Evolutionary conservation across 768 basidiomycete species (phyloP).

Genomic region (Sistotremastrum suecicum): DNA sequence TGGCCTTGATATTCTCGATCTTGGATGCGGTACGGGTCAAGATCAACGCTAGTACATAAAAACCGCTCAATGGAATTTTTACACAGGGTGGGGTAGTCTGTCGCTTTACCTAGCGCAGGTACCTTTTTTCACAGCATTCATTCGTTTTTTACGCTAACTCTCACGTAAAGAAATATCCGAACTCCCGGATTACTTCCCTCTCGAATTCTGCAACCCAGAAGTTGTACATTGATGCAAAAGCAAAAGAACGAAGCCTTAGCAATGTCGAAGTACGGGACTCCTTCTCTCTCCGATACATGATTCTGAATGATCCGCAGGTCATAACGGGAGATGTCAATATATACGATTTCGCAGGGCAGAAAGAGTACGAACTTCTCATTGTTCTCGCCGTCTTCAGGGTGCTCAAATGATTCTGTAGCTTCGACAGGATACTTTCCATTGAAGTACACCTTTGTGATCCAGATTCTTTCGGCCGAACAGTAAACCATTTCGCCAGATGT

Average conservation of each 20-base stretch:
- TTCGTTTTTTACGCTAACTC: background rate
- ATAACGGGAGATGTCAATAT: slow-evolving; percentile 58
- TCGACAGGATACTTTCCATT: slow-evolving; percentile 58
- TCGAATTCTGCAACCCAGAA: slow-evolving; percentile 63
- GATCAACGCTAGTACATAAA: too few relatives aligned
- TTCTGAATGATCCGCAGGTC: slow-evolving; percentile 21
- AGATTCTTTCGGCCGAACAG: background rate
- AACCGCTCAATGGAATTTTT: background rate
- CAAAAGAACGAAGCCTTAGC: slow-evolving; percentile 31
- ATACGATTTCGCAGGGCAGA: slow-evolving; percentile 38
- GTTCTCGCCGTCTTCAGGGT: background rate
- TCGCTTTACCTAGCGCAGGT: slow-evolving; percentile 52
- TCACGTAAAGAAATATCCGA: slow-evolving; percentile 45
- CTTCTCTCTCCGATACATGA: background rate
- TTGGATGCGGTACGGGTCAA: slow-evolving; percentile 43
- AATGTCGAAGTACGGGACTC: slow-evolving; percentile 34
- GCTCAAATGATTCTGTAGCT: slow-evolving; percentile 21
- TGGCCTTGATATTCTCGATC: slow-evolving; percentile 48
- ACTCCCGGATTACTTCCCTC: slow-evolving; percentile 43
- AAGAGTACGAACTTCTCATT: slow-evolving; percentile 20
- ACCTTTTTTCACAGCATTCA: slow-evolving; percentile 4
- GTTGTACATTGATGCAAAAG: slow-evolving; percentile 38
- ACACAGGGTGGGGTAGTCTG: slow-evolving; percentile 55
- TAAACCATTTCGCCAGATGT: slow-evolving; percentile 31
- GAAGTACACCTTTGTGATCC: slow-evolving; percentile 26